Evolutionary conservation across 768 basidiomycete species (phyloP).

Genomic region (Suillus spraguei): DNA sequence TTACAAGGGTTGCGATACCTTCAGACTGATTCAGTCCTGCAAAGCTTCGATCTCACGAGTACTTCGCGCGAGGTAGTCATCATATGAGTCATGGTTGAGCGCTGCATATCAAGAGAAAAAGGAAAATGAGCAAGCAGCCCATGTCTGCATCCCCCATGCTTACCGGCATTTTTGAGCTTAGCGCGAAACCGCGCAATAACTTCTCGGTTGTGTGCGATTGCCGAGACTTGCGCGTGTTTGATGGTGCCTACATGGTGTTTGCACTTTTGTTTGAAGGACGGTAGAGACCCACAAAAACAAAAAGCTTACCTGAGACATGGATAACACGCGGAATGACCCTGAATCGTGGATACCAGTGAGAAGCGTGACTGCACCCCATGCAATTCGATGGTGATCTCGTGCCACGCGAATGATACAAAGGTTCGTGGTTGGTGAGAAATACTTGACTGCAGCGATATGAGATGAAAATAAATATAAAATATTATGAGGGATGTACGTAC

Average conservation of each 20-base stretch:
- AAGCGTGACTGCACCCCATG: conserved; percentile 80
- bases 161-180: conserved; percentile 53
- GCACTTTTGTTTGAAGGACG: not conserved
- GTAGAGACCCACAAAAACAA: not conserved
- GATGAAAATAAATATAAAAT: not conserved
- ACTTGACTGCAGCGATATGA: conserved; percentile 62
- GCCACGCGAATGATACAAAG: conserved; percentile 87
- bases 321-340: conserved; percentile 75
- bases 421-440: conserved; percentile 82
- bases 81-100: conserved; percentile 60
- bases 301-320: conserved; percentile 63
- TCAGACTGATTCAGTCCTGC: conserved; percentile 49
- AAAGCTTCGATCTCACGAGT: conserved; percentile 64
- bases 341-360: conserved; percentile 61
- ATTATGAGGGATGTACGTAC: conserved; percentile 40
- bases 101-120: conserved; percentile 32
- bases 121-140: not conserved
- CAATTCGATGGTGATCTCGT: conserved; percentile 75
- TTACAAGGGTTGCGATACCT: not conserved
- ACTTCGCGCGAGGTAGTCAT: conserved; percentile 57
- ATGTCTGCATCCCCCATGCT: conserved; percentile 16
- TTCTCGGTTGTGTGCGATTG: conserved; percentile 68
- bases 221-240: conserved; percentile 79
- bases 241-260: conserved; percentile 67
- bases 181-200: conserved; percentile 70